Evolutionary conservation across 371 early-diverging fungal genomes (phyloP), one percentile per base, ranked within the genome.

Genomic region (Chytridium lagenaria): DNA sequence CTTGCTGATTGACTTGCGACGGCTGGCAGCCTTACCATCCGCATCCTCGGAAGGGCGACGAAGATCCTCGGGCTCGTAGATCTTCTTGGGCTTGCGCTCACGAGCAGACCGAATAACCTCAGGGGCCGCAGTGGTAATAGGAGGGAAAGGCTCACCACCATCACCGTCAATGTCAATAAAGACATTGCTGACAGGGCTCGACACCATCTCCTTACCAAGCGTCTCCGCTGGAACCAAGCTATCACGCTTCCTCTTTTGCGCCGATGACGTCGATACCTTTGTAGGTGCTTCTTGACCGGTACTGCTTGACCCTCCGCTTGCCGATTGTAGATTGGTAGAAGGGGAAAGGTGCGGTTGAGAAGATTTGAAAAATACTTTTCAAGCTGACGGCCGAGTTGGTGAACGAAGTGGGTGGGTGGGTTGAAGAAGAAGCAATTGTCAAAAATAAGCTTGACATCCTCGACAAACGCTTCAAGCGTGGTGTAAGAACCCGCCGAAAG

Each of bases 391-490:
- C 76, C 79, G 16, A 44, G 52, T 36, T 73, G 65, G 67, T 79
- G 76, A 12, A 79, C 66, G 39, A 23, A 26, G 63, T 79, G 67
- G 55, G 65, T 69, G 15, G 71, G 67, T 0, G 80, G 80, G 63
- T 79, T 79, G 73, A 76, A 79, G 33, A 37, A 37, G 70, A 59
- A 76, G 77, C 80, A 79, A 67, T 79, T 79, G 72, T 88, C 84
- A 75, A 97, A 87, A 88, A 97, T 93, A 19, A 93, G 84, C 26
- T 90, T 88, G 59, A 95, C 82, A 76, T 98, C 97, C 0, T 83
- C 81, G 66, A 90, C 87, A 73, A 96, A 90, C 22, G 91, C 90
- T 30, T 50, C 36, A 10, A 70, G 67, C 2, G 33, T 23, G 19
- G 15, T 15, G 37, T 79, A 79, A 0, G 80, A 76, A 16, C 81